Evolutionary conservation across 2,329 filamentous ascomycete genomes (phyloP).

Genomic region (Aspergillus ustus): DNA sequence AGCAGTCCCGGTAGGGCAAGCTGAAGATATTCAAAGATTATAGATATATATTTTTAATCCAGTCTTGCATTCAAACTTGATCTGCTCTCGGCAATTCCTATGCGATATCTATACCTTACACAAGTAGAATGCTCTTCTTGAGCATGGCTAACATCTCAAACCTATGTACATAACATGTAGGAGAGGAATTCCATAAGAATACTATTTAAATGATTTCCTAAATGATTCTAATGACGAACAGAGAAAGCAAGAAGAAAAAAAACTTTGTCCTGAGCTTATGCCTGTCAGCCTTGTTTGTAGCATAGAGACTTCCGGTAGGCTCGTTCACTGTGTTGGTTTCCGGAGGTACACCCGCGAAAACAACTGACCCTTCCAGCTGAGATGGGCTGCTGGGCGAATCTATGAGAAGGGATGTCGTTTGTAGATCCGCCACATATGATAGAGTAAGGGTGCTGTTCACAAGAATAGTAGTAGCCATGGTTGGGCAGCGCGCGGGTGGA

Average conservation of each 20-base stretch:
- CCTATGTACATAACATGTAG: too few relatives aligned
- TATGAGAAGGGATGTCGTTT: slow-evolving; percentile 1
- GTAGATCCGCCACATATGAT: background rate
- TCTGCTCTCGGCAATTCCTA: too few relatives aligned
- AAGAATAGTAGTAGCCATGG: background rate
- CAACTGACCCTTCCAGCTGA: background rate
- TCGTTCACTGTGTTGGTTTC: background rate
- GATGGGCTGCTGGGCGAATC: background rate
- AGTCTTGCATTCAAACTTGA: too few relatives aligned
- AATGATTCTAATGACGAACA: too few relatives aligned
- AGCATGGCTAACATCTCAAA: too few relatives aligned
- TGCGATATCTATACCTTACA: too few relatives aligned
- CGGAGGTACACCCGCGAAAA: slow-evolving; percentile 1
- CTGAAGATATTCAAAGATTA: too few relatives aligned
- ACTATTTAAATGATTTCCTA: too few relatives aligned
- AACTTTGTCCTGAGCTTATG: background rate
- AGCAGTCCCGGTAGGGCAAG: too few relatives aligned
- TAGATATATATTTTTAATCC: too few relatives aligned
- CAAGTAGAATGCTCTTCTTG: too few relatives aligned
- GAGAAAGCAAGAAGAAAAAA: background rate
- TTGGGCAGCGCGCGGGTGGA: background rate
- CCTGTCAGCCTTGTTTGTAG: background rate
- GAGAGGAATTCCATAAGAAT: too few relatives aligned
- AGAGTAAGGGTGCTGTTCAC: background rate
- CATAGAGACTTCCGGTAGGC: slow-evolving; percentile 1